A percentile compares a stretch with the other conserved stretches of the same genome.
These are phyloP conservation scores for Stereocaulon alpinum DNA, from an alignment of 495 filamentous ascomycete genomes.

Conservation along the genomic window DNA sequence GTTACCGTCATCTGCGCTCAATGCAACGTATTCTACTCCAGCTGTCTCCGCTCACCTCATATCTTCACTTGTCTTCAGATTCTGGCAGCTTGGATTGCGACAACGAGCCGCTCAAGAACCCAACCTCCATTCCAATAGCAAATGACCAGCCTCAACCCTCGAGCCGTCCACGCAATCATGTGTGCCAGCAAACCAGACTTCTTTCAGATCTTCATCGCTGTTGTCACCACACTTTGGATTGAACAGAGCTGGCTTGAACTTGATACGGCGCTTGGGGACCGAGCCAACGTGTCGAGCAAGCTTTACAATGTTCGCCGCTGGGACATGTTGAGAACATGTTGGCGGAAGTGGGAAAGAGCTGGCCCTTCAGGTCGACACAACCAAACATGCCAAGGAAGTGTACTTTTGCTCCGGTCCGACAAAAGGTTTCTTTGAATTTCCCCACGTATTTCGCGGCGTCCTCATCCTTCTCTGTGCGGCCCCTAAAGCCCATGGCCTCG, in stretches of 20 bases:
- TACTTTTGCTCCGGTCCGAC: neutral
- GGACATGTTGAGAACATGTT: neutral
- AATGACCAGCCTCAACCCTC: constrained; percentile 10
- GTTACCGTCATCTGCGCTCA: too few species aligned
- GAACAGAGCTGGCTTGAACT: constrained; percentile 32
- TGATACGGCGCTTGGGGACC: constrained; percentile 63
- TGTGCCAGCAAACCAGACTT: constrained; percentile 31
- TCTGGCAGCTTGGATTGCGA: too few species aligned
- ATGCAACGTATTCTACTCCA: too few species aligned
- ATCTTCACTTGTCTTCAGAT: too few species aligned
- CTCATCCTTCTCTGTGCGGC: neutral
- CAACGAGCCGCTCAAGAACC: too few species aligned
- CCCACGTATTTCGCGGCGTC: neutral
- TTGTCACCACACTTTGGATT: neutral
- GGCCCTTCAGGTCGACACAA: constrained; percentile 36
- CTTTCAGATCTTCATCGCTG: constrained; percentile 23
- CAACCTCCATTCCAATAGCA: too few species aligned
- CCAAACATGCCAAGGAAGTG: constrained; percentile 2
- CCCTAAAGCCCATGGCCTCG: neutral
- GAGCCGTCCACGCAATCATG: constrained; percentile 37
- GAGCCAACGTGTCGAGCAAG: constrained; percentile 58
- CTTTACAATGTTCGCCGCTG: constrained; percentile 40
- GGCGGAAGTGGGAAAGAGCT: constrained; percentile 30
- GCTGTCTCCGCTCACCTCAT: too few species aligned
- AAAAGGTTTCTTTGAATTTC: neutral